Evolutionary conservation across 2,329 filamentous ascomycete species (phyloP).

Genomic region (Epichloe brachyelytri): DNA sequence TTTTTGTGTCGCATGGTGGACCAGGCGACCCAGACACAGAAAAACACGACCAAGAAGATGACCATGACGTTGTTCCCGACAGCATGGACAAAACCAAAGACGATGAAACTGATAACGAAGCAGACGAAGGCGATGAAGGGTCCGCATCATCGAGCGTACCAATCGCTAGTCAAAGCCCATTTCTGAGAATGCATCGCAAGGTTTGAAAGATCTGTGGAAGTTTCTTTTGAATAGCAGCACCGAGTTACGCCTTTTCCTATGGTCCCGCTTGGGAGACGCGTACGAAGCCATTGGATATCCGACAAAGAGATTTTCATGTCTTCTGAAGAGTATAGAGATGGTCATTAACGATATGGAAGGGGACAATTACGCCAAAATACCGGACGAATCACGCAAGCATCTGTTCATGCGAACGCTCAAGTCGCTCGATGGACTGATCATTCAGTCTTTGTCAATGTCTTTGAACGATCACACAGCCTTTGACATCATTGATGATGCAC

Average conservation of each 20-base stretch:
- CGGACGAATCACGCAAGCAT: conserved; percentile 52
- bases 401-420: conserved; percentile 66
- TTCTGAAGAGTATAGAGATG: conserved; percentile 74
- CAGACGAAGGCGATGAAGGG: neutral
- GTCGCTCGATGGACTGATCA: conserved; percentile 63
- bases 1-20: conserved; percentile 23
- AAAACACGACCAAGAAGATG: neutral
- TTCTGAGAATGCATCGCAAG: conserved; percentile 38
- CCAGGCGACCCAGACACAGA: conserved; percentile 1
- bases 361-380: conserved; percentile 49
- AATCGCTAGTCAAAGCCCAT: conserved; percentile 24
- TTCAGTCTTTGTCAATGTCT: conserved; percentile 55
- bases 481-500: conserved; percentile 71
- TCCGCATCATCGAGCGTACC: conserved; percentile 4
- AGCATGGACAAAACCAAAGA: neutral
- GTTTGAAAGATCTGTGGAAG: conserved; percentile 65
- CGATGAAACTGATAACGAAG: neutral
- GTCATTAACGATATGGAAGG: conserved; percentile 50
- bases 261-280: conserved; percentile 81
- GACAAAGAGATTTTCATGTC: conserved; percentile 80
- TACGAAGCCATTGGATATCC: conserved; percentile 75
- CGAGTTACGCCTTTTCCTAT: conserved; percentile 73
- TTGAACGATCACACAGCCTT: conserved; percentile 58
- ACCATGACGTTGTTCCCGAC: neutral
- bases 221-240: conserved; percentile 75